Evolutionary conservation across 176 grass and related monocot species (phyloP), one percentile per base, ranked within the genome.

Genomic region (Lolium perenne): DNA sequence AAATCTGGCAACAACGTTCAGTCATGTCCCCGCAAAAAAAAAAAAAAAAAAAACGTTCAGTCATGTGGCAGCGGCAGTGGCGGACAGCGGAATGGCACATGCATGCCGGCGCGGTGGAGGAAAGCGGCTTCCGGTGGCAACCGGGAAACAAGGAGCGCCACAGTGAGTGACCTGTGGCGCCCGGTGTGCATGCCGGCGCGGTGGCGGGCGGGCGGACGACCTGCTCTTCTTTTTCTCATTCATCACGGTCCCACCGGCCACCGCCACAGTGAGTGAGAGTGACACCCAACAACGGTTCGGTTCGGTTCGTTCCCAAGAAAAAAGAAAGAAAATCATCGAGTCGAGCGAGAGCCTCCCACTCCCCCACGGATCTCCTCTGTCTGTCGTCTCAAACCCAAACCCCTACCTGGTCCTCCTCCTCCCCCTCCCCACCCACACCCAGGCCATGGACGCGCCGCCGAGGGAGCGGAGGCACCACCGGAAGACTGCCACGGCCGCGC

Each of bases 401-500:
- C 80, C 80, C 76, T 76, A 63, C 84, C 62, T 48, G 32, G 47
- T 13, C 38, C 67, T 10, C 53, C 67, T 10, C 53, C 26, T 29
- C 26, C 26, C 26, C 26, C 26, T 29, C 26, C 26, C 38, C 38
- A 35, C 14, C 73, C 62, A 14, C 8, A n/a, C 21, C 11, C 59
- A 21, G 40, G 40, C 57, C 49, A 95, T 95, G 93, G 93, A 95
- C 76, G 51, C 60, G 68, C 76, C 81, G 85, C 85, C 76, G 50
- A 59, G 85, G 80, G 89, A 87, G 76, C 50, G 80, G 49, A 59
- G 89, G 89, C 89, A 84, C 75, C 85, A 87, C 85, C 76, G 89
- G 60, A 87, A 91, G 69, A 43, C 74, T 0, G 46, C 86, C 17
- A 1, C 7, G 46, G 8, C 41, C 3, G 73, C 82, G 18, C 10